Percentiles rank a stretch among this genome's conserved stretches.
These are phyloP conservation scores for Trametes coccinea DNA, from an alignment of 768 basidiomycete species.

Conservation along the genomic window DNA sequence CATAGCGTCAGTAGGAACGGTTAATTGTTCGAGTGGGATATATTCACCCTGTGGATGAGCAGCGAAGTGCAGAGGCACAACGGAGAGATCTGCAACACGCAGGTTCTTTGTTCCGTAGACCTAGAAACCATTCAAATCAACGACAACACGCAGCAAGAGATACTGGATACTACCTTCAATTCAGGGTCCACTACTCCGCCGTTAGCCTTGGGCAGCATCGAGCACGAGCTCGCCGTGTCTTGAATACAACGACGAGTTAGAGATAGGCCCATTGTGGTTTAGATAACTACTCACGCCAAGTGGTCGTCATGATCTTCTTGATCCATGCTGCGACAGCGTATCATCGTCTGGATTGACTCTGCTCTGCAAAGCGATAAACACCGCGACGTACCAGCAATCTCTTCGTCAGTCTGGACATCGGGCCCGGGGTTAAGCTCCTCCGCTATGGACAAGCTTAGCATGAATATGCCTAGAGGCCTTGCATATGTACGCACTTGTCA, in stretches of 20 bases:
- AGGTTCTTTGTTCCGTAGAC: conserved; percentile 60
- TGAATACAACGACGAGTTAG: background rate
- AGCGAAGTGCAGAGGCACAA: conserved; percentile 52
- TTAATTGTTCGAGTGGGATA: too few relatives aligned
- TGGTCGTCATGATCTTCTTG: conserved; percentile 25
- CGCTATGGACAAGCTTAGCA: conserved; percentile 11
- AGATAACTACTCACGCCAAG: conserved; percentile 24
- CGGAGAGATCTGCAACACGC: conserved; percentile 56
- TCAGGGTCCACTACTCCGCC: conserved; percentile 52
- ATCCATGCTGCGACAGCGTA: conserved; percentile 24
- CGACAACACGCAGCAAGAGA: background rate
- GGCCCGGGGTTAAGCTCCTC: conserved; percentile 35
- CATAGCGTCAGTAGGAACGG: background rate
- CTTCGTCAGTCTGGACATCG: conserved; percentile 30
- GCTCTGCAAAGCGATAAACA: background rate
- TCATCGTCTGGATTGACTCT: background rate
- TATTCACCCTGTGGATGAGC: conserved; percentile 46
- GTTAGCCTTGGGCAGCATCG: conserved; percentile 54
- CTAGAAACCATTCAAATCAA: conserved; percentile 24
- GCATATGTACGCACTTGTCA: conserved; percentile 22
- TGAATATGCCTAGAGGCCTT: background rate
- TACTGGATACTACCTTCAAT: conserved; percentile 38
- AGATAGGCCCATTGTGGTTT: background rate
- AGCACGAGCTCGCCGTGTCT: conserved; percentile 51
- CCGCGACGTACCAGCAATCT: conserved; percentile 22